A percentile compares a stretch with the other conserved stretches of the same genome.
These are phyloP conservation scores for Blepharisma japonicum DNA, from an alignment of 73 alveolate species.

Conservation along the genomic window DNA sequence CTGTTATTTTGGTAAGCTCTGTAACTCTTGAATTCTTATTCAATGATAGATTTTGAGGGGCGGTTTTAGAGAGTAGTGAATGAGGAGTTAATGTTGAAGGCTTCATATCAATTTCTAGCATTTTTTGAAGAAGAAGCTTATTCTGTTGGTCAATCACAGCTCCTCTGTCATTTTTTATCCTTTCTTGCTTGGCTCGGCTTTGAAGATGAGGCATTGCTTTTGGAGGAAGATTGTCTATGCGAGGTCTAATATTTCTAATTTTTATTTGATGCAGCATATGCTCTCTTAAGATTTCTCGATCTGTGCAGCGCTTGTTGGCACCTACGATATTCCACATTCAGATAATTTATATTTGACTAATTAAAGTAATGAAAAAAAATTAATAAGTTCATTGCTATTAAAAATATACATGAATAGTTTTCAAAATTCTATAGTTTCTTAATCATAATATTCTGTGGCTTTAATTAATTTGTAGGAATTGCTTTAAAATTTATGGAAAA, in stretches of 20 bases:
- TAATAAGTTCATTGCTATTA: no score
- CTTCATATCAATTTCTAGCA: background rate
- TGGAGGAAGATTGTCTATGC: constrained; percentile 29
- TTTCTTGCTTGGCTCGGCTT: background rate
- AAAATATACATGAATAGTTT: no score
- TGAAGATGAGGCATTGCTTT: constrained; percentile 8
- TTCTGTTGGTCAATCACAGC: background rate
- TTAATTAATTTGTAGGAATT: no score
- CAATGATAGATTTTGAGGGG: no score
- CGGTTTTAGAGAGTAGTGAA: no score
- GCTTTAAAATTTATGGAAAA: no score
- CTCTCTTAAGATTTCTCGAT: background rate
- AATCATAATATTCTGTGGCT: no score
- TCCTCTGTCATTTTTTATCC: background rate
- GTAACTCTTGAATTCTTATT: no score
- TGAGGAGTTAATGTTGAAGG: background rate
- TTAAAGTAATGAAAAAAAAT: background rate
- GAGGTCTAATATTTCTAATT: background rate
- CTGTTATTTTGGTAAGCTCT: no score
- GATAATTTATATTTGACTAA: background rate
- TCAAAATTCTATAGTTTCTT: no score
- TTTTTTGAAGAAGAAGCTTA: background rate
- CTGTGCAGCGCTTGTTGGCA: background rate
- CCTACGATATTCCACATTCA: constrained; percentile 5
- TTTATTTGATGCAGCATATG: background rate